phyloP scores from a whole-genome alignment of 495 filamentous ascomycete genomes.

The Tricharina praecox region DNA sequence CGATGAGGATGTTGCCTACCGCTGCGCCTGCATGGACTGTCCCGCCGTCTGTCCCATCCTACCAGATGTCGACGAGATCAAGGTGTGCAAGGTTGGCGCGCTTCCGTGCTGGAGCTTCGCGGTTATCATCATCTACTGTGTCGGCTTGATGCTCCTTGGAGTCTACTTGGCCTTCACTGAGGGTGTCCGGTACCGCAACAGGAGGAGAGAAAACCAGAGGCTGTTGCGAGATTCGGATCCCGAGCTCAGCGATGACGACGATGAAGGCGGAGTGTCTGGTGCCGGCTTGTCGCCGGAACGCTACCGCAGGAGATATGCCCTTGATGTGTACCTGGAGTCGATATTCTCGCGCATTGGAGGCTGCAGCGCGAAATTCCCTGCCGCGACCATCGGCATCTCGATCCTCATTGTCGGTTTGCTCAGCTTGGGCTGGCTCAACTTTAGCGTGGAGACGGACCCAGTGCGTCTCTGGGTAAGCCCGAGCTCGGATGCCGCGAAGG shows the following conservation, averaged over 20 bases:
- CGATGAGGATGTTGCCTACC: slow-evolving; percentile 62
- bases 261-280: slow-evolving; percentile 64
- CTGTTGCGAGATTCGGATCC: slow-evolving; percentile 69
- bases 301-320: slow-evolving; percentile 47
- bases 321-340: slow-evolving; percentile 64
- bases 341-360: slow-evolving; percentile 71
- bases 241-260: slow-evolving; percentile 57
- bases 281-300: slow-evolving; percentile 38
- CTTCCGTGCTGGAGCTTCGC: slow-evolving; percentile 84
- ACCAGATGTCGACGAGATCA: slow-evolving; percentile 46
- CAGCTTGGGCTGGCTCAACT: slow-evolving; percentile 72
- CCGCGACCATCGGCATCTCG: slow-evolving; percentile 57
- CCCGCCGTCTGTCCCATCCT: slow-evolving; percentile 66
- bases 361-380: slow-evolving; percentile 64
- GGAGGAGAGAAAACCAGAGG: slow-evolving; percentile 60
- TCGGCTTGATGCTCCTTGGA: slow-evolving; percentile 48
- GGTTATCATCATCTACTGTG: slow-evolving; percentile 68
- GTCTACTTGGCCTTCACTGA: slow-evolving; percentile 55
- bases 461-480: slow-evolving; percentile 92
- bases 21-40: slow-evolving; percentile 89
- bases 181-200: slow-evolving; percentile 51
- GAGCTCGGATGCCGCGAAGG: slow-evolving; percentile 71
- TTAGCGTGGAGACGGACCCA: slow-evolving; percentile 72
- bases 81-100: slow-evolving; percentile 64
- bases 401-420: slow-evolving; percentile 54